phyloP scores from a whole-genome alignment of 2,329 filamentous ascomycete species.

The Aaosphaeria pasadenensis region DNA sequence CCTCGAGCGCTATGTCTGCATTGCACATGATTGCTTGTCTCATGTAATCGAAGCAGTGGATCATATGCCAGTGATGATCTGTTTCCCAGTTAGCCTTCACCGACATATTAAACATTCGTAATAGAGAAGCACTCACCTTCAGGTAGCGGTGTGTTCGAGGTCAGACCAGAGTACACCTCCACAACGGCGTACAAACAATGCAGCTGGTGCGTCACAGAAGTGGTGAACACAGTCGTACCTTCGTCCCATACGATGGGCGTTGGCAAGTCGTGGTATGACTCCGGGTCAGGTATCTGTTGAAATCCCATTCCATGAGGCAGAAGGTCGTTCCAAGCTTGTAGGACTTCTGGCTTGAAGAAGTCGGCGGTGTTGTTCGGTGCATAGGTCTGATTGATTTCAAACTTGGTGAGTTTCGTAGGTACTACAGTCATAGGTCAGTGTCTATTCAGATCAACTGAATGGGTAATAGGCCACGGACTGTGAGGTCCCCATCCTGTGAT shows the following conservation, averaged over 20 bases:
- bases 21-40: slow-evolving; percentile 31
- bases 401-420: slow-evolving; percentile 30
- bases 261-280: slow-evolving; percentile 29
- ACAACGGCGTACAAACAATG: slow-evolving; percentile 34
- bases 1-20: slow-evolving; percentile 30
- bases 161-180: slow-evolving; percentile 28
- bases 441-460: not conserved
- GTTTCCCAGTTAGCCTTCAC: no score
- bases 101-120: no score
- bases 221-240: slow-evolving; percentile 33
- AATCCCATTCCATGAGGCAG: slow-evolving; percentile 34
- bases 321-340: slow-evolving; percentile 32
- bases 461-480: slow-evolving; percentile 12
- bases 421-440: slow-evolving; percentile 15
- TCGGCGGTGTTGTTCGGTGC: slow-evolving; percentile 34
- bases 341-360: slow-evolving; percentile 31
- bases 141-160: slow-evolving; percentile 18
- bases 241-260: slow-evolving; percentile 32
- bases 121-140: slow-evolving; percentile 6
- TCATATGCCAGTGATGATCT: slow-evolving; percentile 37
- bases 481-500: slow-evolving; percentile 32
- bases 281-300: slow-evolving; percentile 24
- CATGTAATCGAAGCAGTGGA: slow-evolving; percentile 37
- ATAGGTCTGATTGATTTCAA: slow-evolving; percentile 33
- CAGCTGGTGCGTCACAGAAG: slow-evolving; percentile 33